Conservation (phyloP, 208 protist species). For the Phytomonas francai region DNA sequence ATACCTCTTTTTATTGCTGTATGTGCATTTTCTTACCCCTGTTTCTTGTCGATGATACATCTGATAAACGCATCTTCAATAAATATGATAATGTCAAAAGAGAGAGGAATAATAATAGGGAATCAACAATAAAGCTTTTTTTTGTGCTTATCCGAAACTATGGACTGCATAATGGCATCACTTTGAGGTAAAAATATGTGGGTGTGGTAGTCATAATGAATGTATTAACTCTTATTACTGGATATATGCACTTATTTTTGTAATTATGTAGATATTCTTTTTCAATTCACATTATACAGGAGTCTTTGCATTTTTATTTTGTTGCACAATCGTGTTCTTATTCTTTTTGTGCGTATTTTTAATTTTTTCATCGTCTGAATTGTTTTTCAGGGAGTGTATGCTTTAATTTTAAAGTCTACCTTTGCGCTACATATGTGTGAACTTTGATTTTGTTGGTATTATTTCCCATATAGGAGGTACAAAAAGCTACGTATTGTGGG, state of each 20-base stretch:
- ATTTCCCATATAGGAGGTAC: neutral
- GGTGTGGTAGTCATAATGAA: neutral
- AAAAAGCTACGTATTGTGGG: neutral
- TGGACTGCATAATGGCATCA: neutral
- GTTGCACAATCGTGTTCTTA: neutral
- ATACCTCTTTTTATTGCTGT: conserved; percentile 5
- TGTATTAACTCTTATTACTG: neutral
- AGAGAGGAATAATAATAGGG: neutral
- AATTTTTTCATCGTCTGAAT: neutral
- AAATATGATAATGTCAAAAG: neutral
- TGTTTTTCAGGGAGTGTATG: neutral
- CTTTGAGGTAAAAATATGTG: neutral
- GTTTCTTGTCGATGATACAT: neutral
- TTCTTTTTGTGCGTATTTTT: conserved; percentile 4
- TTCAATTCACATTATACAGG: neutral
- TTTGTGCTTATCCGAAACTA: neutral
- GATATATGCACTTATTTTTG: conserved; percentile 10
- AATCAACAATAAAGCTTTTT: neutral
- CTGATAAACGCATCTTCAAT: neutral
- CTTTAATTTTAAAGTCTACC: conserved; percentile 4
- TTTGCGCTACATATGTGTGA: conserved; percentile 2
- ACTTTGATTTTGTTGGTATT: conserved; percentile 6
- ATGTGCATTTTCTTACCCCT: neutral
- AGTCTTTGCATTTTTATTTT: neutral
- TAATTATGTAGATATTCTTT: neutral